phyloP scores from a whole-genome alignment of 129 eudicot species.

The Artemisia argyi region DNA sequence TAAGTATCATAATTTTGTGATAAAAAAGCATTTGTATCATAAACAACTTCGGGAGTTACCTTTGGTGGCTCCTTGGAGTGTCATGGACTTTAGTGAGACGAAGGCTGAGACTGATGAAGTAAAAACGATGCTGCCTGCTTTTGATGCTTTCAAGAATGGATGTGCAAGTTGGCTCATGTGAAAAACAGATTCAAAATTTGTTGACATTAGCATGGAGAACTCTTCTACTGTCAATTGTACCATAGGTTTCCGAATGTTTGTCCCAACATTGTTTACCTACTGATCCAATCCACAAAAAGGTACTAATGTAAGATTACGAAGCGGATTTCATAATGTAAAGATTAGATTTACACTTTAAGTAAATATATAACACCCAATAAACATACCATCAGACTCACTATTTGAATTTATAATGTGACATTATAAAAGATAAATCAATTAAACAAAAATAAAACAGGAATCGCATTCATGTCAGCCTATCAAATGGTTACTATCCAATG shows the following conservation, averaged over 20 bases:
- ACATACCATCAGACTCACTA: neutral
- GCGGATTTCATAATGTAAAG: neutral
- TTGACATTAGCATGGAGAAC: conserved; percentile 46
- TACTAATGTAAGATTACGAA: conserved; percentile 21
- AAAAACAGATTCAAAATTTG: conserved; percentile 72
- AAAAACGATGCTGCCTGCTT: conserved; percentile 61
- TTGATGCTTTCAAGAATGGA: conserved; percentile 65
- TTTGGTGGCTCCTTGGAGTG: conserved; percentile 71
- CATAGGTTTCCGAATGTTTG: conserved; percentile 56
- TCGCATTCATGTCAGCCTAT: neutral
- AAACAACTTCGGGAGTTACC: conserved; percentile 37
- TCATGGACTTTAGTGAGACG: conserved; percentile 59
- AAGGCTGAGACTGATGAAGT: conserved; percentile 72
- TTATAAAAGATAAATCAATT: too few species aligned
- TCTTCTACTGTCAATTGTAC: conserved; percentile 64
- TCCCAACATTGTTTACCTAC: conserved; percentile 80
- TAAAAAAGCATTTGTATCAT: neutral
- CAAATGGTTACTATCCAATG: neutral
- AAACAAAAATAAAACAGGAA: neutral
- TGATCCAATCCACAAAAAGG: conserved; percentile 22
- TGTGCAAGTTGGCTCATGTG: conserved; percentile 67
- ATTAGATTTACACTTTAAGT: neutral
- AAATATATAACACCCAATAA: neutral
- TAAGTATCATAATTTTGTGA: neutral
- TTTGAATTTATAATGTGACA: too few species aligned